Conservation (phyloP, 768 basidiomycete genomes). For the Calocybe cyanea region DNA sequence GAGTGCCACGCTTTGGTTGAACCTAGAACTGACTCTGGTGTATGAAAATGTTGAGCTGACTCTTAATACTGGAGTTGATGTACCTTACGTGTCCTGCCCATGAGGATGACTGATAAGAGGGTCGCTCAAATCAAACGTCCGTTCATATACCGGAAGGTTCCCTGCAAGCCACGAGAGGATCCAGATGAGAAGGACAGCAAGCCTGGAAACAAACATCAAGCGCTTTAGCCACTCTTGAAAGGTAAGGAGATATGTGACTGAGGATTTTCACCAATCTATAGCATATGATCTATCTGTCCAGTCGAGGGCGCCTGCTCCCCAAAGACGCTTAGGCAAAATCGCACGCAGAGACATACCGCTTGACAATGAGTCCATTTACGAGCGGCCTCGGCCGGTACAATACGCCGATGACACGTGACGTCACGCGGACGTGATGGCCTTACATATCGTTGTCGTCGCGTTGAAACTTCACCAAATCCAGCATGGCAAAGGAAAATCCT, state of each 20-base stretch:
- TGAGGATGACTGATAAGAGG: conserved; percentile 50
- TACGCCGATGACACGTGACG: conserved; percentile 12
- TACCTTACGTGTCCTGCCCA: conserved; percentile 40
- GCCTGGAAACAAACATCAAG: conserved; percentile 23
- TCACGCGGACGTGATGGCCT: conserved; percentile 18
- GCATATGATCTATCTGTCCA: conserved; percentile 46
- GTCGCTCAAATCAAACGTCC: conserved; percentile 48
- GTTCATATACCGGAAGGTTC: conserved; percentile 40
- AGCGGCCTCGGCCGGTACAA: not conserved
- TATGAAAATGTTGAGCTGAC: not conserved
- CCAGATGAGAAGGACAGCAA: conserved; percentile 38
- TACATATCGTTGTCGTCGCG: conserved; percentile 1
- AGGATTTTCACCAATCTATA: conserved; percentile 45
- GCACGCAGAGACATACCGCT: conserved; percentile 5
- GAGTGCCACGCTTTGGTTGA: conserved; percentile 46
- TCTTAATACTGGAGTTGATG: not conserved
- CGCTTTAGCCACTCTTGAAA: not conserved
- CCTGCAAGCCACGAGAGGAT: conserved; percentile 35
- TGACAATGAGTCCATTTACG: not conserved
- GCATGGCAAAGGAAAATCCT: conserved; percentile 48
- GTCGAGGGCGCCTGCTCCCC: conserved; percentile 34
- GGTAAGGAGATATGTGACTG: not conserved
- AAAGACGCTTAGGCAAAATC: conserved; percentile 21
- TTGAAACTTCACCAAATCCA: conserved; percentile 10
- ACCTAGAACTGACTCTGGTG: conserved; percentile 42